Base-by-base conservation (phyloP, 495 filamentous ascomycete genomes). In the Aspergillus mulundensis region DNA sequence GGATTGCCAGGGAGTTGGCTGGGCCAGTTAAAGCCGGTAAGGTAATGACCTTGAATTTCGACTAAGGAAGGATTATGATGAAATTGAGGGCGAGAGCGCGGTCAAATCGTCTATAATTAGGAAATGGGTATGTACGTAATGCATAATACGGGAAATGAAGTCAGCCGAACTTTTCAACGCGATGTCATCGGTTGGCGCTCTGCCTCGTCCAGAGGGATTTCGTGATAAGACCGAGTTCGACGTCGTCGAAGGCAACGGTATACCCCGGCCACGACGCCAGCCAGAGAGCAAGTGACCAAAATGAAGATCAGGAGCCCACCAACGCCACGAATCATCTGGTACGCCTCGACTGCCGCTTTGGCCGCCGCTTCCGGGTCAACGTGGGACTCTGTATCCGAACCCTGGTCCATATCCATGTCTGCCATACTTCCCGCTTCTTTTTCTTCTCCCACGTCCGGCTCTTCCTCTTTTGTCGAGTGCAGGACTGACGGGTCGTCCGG, bases 171-270 rank as follows among this genome's bases (percentile, higher is more conserved):
- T 7, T 12, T 16, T 19, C 34, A 19, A 10, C 19, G 45, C 45
- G 47, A 25, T 18, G 68, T 58, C 58, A 63, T 62, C 7, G 60
- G 62, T 7, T 66, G 40, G 15, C 62, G 62, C 53, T 71, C 72
- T 15, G 70, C 64, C 49, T 72, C 72, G n/a, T 71, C 68, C 0
- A 62, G 64, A 10, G 68, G 65, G 56, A 75, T 58, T 36, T 71
- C 66, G 7, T 62, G 58, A 58, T 75, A 75, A 47, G 70, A 56
- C 49, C 60, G 64, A 28, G 38, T 43, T 52, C 65, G 69, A 42
- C 68, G 68, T 3, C 53, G 53, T 3, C 64, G 55, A 14, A 69
- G 47, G n/a, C 60, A 23, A 36, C 61, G 63, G 55, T 60, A 67
- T 16, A 63, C 18, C 14, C 62, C 63, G n/a, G 53, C 60, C 40